Conservation (phyloP, 1,284 basidiomycete genomes). For the Coniferiporia weirii region DNA sequence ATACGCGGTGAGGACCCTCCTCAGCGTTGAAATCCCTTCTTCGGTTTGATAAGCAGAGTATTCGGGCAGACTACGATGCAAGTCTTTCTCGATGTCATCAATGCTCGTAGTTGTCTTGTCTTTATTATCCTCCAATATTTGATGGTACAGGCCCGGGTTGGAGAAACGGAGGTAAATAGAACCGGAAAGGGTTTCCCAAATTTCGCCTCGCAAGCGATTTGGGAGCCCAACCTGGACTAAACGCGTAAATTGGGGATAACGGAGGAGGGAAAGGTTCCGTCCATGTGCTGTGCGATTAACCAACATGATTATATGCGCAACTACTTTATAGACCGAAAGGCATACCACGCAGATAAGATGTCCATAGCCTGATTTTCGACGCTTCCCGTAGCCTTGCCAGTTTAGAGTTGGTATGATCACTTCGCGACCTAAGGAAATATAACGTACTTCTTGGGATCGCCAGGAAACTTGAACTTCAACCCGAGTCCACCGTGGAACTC, state of each 20-base stretch:
- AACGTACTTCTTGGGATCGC: conserved; percentile 85
- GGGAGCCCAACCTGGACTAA: conserved; percentile 97
- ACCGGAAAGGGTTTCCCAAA: conserved; percentile 97
- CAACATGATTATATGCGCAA: neutral
- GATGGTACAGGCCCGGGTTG: conserved; percentile 83
- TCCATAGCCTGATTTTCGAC: conserved; percentile 97
- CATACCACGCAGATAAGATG: conserved; percentile 78
- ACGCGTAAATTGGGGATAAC: conserved; percentile 95
- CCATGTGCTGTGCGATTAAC: conserved; percentile 59
- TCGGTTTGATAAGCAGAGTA: conserved; percentile 92
- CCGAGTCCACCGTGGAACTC: conserved; percentile 84
- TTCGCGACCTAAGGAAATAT: neutral
- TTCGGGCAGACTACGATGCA: conserved; percentile 92
- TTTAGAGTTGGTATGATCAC: neutral
- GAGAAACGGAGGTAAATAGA: conserved; percentile 89
- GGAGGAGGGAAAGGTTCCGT: conserved; percentile 85
- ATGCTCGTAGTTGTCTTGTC: conserved; percentile 85
- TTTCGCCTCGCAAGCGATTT: conserved; percentile 91
- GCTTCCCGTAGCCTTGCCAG: conserved; percentile 80
- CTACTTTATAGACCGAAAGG: neutral
- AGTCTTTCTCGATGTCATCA: conserved; percentile 98
- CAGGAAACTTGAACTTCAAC: conserved; percentile 86
- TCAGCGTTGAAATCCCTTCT: conserved; percentile 78
- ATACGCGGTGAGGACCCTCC: conserved; percentile 93
- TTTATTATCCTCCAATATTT: conserved; percentile 73